Conservation (phyloP, 768 basidiomycete species). For the Trametopsis cervina region DNA sequence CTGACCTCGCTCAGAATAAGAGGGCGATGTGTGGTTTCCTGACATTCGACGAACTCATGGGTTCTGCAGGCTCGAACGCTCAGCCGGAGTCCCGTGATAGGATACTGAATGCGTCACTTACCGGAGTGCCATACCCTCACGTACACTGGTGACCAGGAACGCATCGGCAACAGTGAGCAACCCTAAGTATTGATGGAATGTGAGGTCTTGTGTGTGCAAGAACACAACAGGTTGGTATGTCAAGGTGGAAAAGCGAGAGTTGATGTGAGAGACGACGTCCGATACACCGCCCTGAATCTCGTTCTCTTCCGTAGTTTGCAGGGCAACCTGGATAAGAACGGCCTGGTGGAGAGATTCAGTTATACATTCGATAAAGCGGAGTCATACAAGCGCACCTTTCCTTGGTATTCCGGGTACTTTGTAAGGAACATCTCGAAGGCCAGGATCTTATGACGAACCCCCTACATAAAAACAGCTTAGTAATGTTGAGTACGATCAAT, state of each 20-base stretch:
- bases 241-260: constrained; percentile 74
- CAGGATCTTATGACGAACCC: constrained; percentile 71
- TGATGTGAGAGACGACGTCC: constrained; percentile 73
- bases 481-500: neutral
- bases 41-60: constrained; percentile 84
- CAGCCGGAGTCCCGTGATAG: no score
- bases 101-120: constrained; percentile 4
- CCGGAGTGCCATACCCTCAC: constrained; percentile 85
- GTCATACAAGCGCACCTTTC: constrained; percentile 48
- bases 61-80: constrained; percentile 28
- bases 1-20: constrained; percentile 74
- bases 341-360: constrained; percentile 31
- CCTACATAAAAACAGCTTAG: constrained; percentile 3
- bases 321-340: constrained; percentile 81
- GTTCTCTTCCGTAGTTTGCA: constrained; percentile 74
- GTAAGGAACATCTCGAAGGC: constrained; percentile 82
- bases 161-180: constrained; percentile 78
- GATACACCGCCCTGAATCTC: constrained; percentile 69
- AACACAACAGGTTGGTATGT: constrained; percentile 88
- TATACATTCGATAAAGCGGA: neutral
- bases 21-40: constrained; percentile 59
- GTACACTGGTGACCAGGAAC: constrained; percentile 75
- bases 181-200: constrained; percentile 81
- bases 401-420: constrained; percentile 71
- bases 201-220: constrained; percentile 77